These are phyloP conservation scores for Geopyxis carbonaria DNA, from an alignment of 495 filamentous ascomycete genomes.

Conservation along the genomic window DNA sequence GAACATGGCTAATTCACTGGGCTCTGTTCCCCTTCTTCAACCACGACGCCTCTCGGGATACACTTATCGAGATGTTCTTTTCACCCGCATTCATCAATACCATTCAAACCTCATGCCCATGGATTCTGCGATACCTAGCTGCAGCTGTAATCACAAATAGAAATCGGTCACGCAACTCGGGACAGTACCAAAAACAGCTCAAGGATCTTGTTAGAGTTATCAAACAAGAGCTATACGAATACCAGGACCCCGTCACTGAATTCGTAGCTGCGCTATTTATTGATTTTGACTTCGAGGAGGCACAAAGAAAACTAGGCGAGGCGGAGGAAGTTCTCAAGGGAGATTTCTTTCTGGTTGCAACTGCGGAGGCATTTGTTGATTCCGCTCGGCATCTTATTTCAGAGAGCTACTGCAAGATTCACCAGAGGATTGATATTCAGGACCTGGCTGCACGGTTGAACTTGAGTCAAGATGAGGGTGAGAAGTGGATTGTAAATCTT, in stretches of 20 bases:
- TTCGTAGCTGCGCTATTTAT: slow-evolving; percentile 93
- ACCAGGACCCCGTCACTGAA: slow-evolving; percentile 84
- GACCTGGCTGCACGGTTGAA: slow-evolving; percentile 82
- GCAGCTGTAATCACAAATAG: slow-evolving; percentile 94
- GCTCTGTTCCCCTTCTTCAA: slow-evolving; percentile 97
- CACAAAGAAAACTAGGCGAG: slow-evolving; percentile 75
- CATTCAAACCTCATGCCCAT: slow-evolving; percentile 92
- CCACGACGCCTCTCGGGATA: slow-evolving; percentile 77
- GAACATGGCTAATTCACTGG: slow-evolving; percentile 97
- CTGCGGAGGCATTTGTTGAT: slow-evolving; percentile 82
- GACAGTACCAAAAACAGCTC: slow-evolving; percentile 88
- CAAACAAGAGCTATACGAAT: slow-evolving; percentile 93
- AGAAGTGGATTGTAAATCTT: slow-evolving; percentile 99
- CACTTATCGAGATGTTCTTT: slow-evolving; percentile 89
- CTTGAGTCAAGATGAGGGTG: slow-evolving; percentile 78
- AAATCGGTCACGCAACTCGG: slow-evolving; percentile 60
- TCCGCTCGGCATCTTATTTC: slow-evolving; percentile 89
- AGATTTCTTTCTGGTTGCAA: slow-evolving; percentile 85
- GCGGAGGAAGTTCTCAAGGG: slow-evolving; percentile 81
- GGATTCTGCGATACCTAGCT: slow-evolving; percentile 87
- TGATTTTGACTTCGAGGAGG: slow-evolving; percentile 98
- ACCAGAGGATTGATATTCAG: slow-evolving; percentile 94
- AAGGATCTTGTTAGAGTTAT: slow-evolving; percentile 92
- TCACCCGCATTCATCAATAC: slow-evolving; percentile 94
- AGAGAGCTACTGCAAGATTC: slow-evolving; percentile 98